Base-by-base conservation (phyloP, 352 stramenopile genomes). In the Nothophytophthora sp. region DNA sequence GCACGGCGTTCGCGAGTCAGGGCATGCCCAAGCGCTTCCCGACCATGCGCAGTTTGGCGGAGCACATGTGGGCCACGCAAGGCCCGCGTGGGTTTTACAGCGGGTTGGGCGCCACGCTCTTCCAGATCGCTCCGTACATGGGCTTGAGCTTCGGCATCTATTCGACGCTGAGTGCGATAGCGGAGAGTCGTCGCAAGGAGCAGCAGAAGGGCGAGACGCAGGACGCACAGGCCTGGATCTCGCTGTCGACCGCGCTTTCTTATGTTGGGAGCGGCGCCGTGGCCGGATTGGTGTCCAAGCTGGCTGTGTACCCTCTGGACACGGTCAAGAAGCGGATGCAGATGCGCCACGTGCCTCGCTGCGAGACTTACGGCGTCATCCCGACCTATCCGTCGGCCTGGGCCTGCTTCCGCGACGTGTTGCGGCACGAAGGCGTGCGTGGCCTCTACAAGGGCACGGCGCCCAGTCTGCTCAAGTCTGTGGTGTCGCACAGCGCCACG, bases 291-390 rank as follows among this genome's bases (percentile, higher is more conserved):
- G 55, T 95, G 15, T 96, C 88, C 20, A 98, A 98, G 64, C 71
- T 98, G 18, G 62, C 86, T 0, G 90, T 98, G 16, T 98, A 98
- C 72, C 95, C 95, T 3, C 56, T 98, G 9, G 95, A 98, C 73
- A 98, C 95, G 12, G 61, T 98, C n/a, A 98, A 98, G 75, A 98
- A 97, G 68, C 82, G 92, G 36, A 90, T 98, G 70, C 95, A 98
- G 53, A 85, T 95, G 70, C 81, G 83, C n/a, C 66, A 86, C 27
- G 63, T 95, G 10, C 69, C 67, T 30, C 80, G 85, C 10, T 76
- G 61, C 28, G 51, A 50, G 38, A 70, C 60, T 4, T 95, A 92
- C 50, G 84, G 84, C 25, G 57, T 76, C 20, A 89, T 90, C 38
- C 78, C 81, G 5, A 56, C 70, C 54, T 95, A 95, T 45, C 46